phyloP scores from a whole-genome alignment of 2,329 filamentous ascomycete species.

The Didymella segeticola region DNA sequence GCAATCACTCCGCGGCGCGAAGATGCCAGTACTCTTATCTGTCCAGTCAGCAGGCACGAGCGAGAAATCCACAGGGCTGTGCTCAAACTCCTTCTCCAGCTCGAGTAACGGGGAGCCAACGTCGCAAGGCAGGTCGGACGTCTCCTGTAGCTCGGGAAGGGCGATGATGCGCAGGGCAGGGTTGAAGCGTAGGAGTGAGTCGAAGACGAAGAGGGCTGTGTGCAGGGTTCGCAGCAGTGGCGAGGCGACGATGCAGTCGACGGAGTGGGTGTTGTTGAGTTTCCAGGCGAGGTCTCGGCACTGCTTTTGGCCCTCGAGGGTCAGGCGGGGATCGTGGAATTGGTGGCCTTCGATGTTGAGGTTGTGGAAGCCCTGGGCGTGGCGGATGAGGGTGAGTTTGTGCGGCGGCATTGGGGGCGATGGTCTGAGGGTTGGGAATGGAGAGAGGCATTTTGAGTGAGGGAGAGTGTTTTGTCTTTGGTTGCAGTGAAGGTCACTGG shows the following conservation, averaged over 20 bases:
- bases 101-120: constrained; percentile 57
- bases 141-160: constrained; percentile 79
- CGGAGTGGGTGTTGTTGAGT: constrained; percentile 16
- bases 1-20: constrained; percentile 50
- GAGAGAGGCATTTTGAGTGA: background rate
- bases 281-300: constrained; percentile 65
- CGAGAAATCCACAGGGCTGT: constrained; percentile 66
- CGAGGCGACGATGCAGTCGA: constrained; percentile 76
- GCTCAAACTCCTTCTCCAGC: constrained; percentile 67
- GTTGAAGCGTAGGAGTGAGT: constrained; percentile 48
- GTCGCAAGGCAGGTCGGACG: constrained; percentile 75
- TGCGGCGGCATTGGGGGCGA: constrained; percentile 14
- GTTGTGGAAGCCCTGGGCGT: constrained; percentile 80
- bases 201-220: constrained; percentile 74
- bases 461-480: background rate
- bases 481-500: background rate
- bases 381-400: constrained; percentile 63
- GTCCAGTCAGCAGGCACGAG: constrained; percentile 69
- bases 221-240: constrained; percentile 79
- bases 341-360: constrained; percentile 69
- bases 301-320: constrained; percentile 73
- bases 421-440: background rate
- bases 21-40: constrained; percentile 28
- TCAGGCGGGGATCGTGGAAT: constrained; percentile 78
- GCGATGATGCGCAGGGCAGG: constrained; percentile 58